Evolutionary conservation across 2,329 filamentous ascomycete genomes (phyloP).

Genomic region (Lecanicillium sp.): DNA sequence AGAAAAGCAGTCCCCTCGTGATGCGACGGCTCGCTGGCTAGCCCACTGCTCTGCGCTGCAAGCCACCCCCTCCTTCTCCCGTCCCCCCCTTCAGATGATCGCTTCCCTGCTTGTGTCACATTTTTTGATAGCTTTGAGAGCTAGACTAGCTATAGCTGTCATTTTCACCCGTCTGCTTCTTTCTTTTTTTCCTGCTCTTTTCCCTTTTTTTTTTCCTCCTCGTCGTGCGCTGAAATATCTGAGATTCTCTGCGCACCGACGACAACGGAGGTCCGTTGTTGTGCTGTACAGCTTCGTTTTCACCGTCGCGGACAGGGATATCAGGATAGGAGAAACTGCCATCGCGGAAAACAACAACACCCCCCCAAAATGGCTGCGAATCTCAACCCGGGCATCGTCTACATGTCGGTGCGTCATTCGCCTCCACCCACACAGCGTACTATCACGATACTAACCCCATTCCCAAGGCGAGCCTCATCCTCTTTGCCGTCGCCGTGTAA

Average conservation of each 20-base stretch:
- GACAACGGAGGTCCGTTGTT: neutral
- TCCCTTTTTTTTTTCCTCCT: neutral
- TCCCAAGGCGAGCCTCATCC: constrained; percentile 8
- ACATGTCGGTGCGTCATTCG: constrained; percentile 11
- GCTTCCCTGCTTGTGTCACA: too few species aligned
- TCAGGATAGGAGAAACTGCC: too few species aligned
- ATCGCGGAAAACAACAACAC: too few species aligned
- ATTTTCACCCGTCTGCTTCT: too few species aligned
- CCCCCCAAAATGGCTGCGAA: neutral
- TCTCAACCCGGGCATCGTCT: constrained; percentile 12
- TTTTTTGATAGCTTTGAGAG: too few species aligned
- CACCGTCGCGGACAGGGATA: too few species aligned
- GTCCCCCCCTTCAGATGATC: constrained; percentile 3
- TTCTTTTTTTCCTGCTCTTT: neutral
- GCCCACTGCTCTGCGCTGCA: too few species aligned
- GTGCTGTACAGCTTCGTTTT: too few species aligned
- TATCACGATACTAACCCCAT: neutral
- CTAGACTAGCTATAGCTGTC: too few species aligned
- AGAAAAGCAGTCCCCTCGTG: too few species aligned
- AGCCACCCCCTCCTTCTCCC: constrained; percentile 6
- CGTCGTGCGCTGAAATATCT: too few species aligned
- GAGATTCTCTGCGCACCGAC: too few species aligned
- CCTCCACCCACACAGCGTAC: neutral
- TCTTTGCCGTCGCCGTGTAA: constrained; percentile 14
- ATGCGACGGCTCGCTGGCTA: neutral